Percentiles rank a stretch among this genome's conserved stretches.
Evolutionary conservation across 805 yeast genomes (phyloP).

Genomic region (Kuraishia ogatae): DNA sequence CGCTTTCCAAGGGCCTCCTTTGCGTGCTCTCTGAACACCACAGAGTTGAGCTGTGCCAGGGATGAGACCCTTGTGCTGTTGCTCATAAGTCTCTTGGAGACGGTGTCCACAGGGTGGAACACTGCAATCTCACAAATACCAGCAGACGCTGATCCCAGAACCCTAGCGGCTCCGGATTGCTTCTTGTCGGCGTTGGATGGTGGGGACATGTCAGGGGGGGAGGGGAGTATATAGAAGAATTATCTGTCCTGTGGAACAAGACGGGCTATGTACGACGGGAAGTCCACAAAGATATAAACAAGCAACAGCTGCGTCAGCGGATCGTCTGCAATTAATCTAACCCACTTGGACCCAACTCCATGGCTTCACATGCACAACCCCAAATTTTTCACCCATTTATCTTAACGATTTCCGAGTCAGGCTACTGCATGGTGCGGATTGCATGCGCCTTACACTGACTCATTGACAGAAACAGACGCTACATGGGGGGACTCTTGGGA

Average conservation of each 20-base stretch:
- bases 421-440: not conserved
- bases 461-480: not conserved
- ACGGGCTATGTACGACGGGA: too few species aligned
- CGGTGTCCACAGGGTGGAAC: slow-evolving; percentile 98
- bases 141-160: slow-evolving; percentile 96
- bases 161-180: slow-evolving; percentile 84
- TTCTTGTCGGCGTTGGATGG: slow-evolving; percentile 49
- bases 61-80: slow-evolving; percentile 64
- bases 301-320: not conserved
- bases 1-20: slow-evolving; percentile 61
- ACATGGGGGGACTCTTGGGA: not conserved
- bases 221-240: not conserved
- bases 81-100: slow-evolving; percentile 90
- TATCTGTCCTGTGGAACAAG: not conserved
- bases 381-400: not conserved
- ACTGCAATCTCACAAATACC: slow-evolving; percentile 95
- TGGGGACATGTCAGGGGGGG: slow-evolving; percentile 5
- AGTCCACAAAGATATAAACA: too few species aligned
- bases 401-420: not conserved
- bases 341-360: not conserved
- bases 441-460: not conserved
- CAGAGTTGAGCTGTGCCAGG: slow-evolving; percentile 64
- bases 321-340: not conserved
- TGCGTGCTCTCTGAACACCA: slow-evolving; percentile 81
- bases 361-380: not conserved